Evolutionary conservation across 148 eudicot species (phyloP), one percentile per base, ranked within the genome.

Genomic region (Rhododendron vialii): DNA sequence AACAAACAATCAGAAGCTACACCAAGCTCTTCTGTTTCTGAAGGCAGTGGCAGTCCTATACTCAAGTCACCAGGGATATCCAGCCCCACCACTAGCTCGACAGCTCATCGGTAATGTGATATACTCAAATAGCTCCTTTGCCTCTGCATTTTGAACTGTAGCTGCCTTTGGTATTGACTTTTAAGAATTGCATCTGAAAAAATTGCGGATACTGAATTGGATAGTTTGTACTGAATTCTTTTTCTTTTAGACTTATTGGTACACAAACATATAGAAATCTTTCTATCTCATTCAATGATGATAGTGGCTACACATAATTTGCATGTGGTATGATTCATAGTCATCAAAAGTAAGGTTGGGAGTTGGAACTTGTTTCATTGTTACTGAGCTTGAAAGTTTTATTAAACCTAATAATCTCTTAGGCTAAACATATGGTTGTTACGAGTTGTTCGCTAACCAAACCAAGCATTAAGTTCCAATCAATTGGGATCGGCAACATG

Each of bases 1-100:
- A 95, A 94, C 78, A 97, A 93, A 85, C 96, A 95, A 90, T 91
- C 94, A 9, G 90, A 89, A 0, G 94, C 93, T 45, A 95, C 94
- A 67, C 92, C 98, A 6, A 92, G 93, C 86, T 95, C 99, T 55
- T 93, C 94, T 6, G 85, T 89, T 88, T 95, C 99, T 0, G 95
- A 97, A 67, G 94, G 90, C 7, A 93, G 95, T 90, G 92, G 89
- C 83, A 92, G 93, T 90, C 89, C 89, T 87, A 86, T 92, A 48
- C 71, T 91, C 33, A 96, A 92, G 91, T 94, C 98, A 33, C 93
- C 96, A 6, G 93, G 87, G 76, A 89, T 88, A 77, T 84, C 88
- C 87, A 97, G 98, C 89, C 99, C 99, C 0, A 80, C 89, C 65
- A 78, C 92, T 10, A 74, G 92, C 55, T 95, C 95, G 15, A 93